Conservation (phyloP, 169 alveolate genomes). For the Plasmodium gonderi region DNA sequence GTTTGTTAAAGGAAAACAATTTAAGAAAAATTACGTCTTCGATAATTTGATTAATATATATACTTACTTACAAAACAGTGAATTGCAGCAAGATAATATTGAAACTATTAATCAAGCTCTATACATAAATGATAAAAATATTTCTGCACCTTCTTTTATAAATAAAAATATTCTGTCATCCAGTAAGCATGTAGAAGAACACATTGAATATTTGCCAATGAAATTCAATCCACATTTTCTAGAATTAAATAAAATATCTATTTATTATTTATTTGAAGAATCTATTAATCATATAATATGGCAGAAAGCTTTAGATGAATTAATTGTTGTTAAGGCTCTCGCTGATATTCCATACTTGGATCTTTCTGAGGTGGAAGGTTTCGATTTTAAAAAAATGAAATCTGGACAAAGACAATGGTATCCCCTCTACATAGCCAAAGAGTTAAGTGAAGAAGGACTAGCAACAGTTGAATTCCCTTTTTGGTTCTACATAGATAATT, state of each 20-base stretch:
- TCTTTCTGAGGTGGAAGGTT: constrained; percentile 79
- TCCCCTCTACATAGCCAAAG: constrained; percentile 83
- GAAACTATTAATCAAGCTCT: constrained; percentile 30
- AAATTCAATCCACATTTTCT: constrained; percentile 58
- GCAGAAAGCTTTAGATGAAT: constrained; percentile 80
- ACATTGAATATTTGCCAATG: constrained; percentile 53
- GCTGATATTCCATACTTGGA: constrained; percentile 82
- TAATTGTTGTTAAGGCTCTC: constrained; percentile 82
- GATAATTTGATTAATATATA: constrained; percentile 67
- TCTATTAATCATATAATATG: constrained; percentile 66
- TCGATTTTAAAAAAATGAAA: constrained; percentile 77
- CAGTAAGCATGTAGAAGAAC: constrained; percentile 39
- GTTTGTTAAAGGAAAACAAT: constrained; percentile 46
- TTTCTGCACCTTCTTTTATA: constrained; percentile 36
- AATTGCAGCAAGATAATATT: constrained; percentile 65
- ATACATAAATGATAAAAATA: constrained; percentile 28
- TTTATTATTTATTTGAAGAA: constrained; percentile 65
- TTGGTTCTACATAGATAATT: constrained; percentile 76
- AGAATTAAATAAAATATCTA: constrained; percentile 58
- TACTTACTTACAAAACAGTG: constrained; percentile 66
- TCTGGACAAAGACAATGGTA: constrained; percentile 86
- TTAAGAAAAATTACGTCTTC: constrained; percentile 66
- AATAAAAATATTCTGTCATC: constrained; percentile 15
- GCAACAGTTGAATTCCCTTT: constrained; percentile 82
- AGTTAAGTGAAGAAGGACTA: constrained; percentile 81